These are phyloP conservation scores for Serendipita indica DNA, from an alignment of 768 basidiomycete genomes.

Conservation along the genomic window DNA sequence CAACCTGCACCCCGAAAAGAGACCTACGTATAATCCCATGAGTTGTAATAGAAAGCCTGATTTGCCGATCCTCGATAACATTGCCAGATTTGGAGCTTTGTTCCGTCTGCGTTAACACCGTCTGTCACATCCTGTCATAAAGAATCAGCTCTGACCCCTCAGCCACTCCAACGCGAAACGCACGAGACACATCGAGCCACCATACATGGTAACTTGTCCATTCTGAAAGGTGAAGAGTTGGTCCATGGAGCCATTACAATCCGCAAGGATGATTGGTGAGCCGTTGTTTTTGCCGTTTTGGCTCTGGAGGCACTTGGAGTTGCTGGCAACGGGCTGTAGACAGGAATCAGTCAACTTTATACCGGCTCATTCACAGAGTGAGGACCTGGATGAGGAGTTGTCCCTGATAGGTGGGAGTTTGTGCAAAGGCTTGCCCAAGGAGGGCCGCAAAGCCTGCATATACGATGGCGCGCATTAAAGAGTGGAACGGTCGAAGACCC, in stretches of 20 bases:
- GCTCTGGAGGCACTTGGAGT: constrained; percentile 31
- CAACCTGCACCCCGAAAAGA: neutral
- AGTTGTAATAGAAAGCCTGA: neutral
- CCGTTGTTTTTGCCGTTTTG: constrained; percentile 27
- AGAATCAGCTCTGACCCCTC: neutral
- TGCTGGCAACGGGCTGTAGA: constrained; percentile 13
- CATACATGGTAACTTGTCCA: constrained; percentile 30
- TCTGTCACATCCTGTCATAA: constrained; percentile 25
- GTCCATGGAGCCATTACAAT: constrained; percentile 30
- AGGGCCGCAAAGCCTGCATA: too few relatives aligned
- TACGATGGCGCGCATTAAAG: too few relatives aligned
- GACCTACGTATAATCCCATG: neutral
- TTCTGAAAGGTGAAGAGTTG: constrained; percentile 37
- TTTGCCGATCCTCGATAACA: neutral
- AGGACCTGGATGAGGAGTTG: neutral
- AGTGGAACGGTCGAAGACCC: too few relatives aligned
- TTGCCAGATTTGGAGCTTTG: constrained; percentile 35
- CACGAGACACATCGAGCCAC: constrained; percentile 36
- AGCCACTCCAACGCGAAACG: constrained; percentile 20
- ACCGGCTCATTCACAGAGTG: too few relatives aligned
- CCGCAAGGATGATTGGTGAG: constrained; percentile 32
- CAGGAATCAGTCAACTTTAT: too few relatives aligned
- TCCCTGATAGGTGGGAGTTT: neutral
- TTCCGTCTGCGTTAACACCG: constrained; percentile 31
- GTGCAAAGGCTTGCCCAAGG: neutral